Conservation (phyloP, 306 rosid species). For the Sphenostylis stenocarpa region DNA sequence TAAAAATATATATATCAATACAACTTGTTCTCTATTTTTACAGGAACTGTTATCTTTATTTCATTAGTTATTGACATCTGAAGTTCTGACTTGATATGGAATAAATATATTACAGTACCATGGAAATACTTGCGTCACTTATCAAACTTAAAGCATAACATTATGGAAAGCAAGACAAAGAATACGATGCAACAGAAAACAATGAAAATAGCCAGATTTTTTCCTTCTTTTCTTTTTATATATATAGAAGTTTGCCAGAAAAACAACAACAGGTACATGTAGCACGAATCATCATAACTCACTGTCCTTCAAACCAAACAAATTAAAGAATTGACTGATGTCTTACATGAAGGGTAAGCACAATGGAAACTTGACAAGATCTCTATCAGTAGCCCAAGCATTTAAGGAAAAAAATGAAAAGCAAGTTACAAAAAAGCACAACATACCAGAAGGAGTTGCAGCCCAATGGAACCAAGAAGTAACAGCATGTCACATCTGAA, state of each 20-base stretch:
- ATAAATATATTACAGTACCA: neutral
- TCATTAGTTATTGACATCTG: neutral
- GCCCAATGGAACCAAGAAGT: conserved; percentile 81
- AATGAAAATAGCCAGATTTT: conserved; percentile 5
- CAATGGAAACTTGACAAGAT: neutral
- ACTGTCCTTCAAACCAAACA: neutral
- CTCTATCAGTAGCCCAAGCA: conserved; percentile 5
- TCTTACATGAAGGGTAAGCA: conserved; percentile 9
- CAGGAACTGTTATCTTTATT: neutral
- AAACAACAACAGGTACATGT: neutral
- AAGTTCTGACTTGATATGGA: neutral
- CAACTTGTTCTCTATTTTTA: neutral
- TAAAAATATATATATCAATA: neutral
- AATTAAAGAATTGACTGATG: neutral
- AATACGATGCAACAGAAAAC: conserved; percentile 1
- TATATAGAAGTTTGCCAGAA: neutral
- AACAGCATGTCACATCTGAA: conserved; percentile 89
- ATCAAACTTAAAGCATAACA: conserved; percentile 13
- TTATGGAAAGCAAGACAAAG: neutral
- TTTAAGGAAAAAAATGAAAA: conserved; percentile 4
- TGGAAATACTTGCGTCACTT: neutral
- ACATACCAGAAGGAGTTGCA: conserved; percentile 80
- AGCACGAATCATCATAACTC: neutral
- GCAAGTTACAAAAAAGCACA: neutral
- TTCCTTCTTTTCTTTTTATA: neutral